Percentiles rank a stretch among this genome's conserved stretches.
Conservation (phyloP, 495 filamentous ascomycete genomes). For the Baudoinia panamericana region DNA sequence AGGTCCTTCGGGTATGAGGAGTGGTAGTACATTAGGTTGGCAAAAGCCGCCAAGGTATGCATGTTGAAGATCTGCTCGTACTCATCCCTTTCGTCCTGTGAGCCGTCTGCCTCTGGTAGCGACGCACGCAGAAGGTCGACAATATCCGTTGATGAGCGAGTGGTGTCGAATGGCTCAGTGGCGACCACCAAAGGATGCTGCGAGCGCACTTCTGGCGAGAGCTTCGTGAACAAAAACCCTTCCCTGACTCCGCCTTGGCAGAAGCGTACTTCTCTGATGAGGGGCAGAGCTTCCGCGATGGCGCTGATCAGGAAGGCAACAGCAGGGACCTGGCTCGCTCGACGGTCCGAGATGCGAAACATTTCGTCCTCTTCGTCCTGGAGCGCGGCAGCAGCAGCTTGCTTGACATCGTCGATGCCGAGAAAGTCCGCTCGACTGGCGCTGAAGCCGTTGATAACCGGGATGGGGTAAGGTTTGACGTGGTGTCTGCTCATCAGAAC, state of each 20-base stretch:
- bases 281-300: slow-evolving; percentile 53
- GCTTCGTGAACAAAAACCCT: slow-evolving; percentile 58
- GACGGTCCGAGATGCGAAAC: slow-evolving; percentile 71
- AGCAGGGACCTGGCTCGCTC: slow-evolving; percentile 69
- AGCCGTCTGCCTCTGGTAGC: slow-evolving; percentile 23
- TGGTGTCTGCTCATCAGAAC: slow-evolving; percentile 57
- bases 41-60: slow-evolving; percentile 35
- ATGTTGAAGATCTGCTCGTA: slow-evolving; percentile 28
- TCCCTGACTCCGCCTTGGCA: slow-evolving; percentile 80
- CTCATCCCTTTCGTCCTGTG: slow-evolving; percentile 23
- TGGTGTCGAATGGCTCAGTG: slow-evolving; percentile 39
- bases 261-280: slow-evolving; percentile 62
- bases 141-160: slow-evolving; percentile 22
- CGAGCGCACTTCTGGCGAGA: slow-evolving; percentile 44
- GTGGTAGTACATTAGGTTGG: slow-evolving; percentile 42
- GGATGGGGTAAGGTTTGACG: slow-evolving; percentile 67
- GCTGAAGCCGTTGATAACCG: slow-evolving; percentile 69
- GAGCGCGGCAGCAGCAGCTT: slow-evolving; percentile 32
- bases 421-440: slow-evolving; percentile 49
- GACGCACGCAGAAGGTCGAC: slow-evolving; percentile 32
- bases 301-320: slow-evolving; percentile 66
- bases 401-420: slow-evolving; percentile 44
- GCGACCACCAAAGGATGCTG: slow-evolving; percentile 52
- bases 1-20: slow-evolving; percentile 37
- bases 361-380: slow-evolving; percentile 37